phyloP scores from a whole-genome alignment of 805 yeast genomes.

The Metschnikowia corniflorae region DNA sequence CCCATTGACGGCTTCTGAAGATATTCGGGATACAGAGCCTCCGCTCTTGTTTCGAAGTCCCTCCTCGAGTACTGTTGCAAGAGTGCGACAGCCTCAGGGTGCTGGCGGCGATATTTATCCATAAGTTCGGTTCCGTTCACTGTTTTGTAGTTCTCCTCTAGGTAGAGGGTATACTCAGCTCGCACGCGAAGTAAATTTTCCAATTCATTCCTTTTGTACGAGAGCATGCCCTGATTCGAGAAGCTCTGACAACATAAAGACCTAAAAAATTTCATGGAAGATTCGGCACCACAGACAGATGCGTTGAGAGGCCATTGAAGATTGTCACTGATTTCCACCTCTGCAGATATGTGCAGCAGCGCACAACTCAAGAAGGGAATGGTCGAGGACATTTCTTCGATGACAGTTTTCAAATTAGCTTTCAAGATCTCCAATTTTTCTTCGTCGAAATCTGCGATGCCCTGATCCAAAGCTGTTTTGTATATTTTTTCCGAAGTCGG shows the following conservation, averaged over 20 bases:
- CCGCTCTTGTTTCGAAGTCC: constrained; percentile 1
- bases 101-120: constrained; percentile 23
- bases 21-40: constrained; percentile 2
- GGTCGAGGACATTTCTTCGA: background rate
- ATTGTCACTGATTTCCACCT: constrained; percentile 9
- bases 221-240: constrained; percentile 20
- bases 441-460: constrained; percentile 27
- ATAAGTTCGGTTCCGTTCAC: constrained; percentile 35
- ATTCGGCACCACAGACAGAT: constrained; percentile 4
- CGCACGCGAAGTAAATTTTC: constrained; percentile 22
- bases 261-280: constrained; percentile 17
- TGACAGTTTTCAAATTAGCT: constrained; percentile 8
- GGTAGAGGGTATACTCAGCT: constrained; percentile 31
- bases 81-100: constrained; percentile 8
- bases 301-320: constrained; percentile 24
- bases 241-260: constrained; percentile 22
- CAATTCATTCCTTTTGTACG: constrained; percentile 19
- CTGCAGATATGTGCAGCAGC: constrained; percentile 1
- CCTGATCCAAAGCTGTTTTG: constrained; percentile 20
- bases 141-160: constrained; percentile 33
- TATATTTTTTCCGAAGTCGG: constrained; percentile 15
- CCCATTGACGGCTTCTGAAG: background rate
- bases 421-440: constrained; percentile 18
- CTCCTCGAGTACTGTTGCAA: constrained; percentile 4
- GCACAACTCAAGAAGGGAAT: constrained; percentile 1